phyloP scores from a whole-genome alignment of 257 asterid genomes.

The Nemophila menziesii region DNA sequence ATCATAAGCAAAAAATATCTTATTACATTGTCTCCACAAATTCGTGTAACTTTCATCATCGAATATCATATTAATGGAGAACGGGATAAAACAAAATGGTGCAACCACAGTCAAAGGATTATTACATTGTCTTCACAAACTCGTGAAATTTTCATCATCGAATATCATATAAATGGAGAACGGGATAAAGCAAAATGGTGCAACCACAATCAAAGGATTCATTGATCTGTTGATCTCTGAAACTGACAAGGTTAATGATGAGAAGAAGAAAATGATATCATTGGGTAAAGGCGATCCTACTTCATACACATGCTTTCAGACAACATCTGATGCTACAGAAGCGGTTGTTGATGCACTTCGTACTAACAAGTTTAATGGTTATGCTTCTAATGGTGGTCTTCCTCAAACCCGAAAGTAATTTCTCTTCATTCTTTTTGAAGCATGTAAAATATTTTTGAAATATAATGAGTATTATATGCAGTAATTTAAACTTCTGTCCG shows the following conservation, averaged over 20 bases:
- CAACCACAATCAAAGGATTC: conserved; percentile 3
- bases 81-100: conserved; percentile 6
- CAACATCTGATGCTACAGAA: conserved; percentile 41
- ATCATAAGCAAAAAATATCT: no score
- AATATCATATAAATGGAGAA: conserved; percentile 13
- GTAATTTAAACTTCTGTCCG: no score
- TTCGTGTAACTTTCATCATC: no score
- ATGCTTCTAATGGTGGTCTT: conserved; percentile 72
- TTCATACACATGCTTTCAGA: conserved; percentile 49
- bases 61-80: conserved; percentile 12
- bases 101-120: no score
- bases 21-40: not conserved
- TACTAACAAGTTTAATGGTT: conserved; percentile 69
- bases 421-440: not conserved
- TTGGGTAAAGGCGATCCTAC: conserved; percentile 87
- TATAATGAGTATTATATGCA: no score
- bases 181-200: conserved; percentile 6
- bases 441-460: no score
- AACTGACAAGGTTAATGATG: conserved; percentile 13
- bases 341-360: conserved; percentile 44
- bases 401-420: conserved; percentile 70
- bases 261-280: conserved; percentile 42
- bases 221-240: conserved; percentile 47
- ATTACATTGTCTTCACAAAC: not conserved
- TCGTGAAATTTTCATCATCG: no score